Evolutionary conservation across 208 protist species (phyloP), one percentile per base, ranked within the genome.

Genomic region (Trypanosoma rangeli): DNA sequence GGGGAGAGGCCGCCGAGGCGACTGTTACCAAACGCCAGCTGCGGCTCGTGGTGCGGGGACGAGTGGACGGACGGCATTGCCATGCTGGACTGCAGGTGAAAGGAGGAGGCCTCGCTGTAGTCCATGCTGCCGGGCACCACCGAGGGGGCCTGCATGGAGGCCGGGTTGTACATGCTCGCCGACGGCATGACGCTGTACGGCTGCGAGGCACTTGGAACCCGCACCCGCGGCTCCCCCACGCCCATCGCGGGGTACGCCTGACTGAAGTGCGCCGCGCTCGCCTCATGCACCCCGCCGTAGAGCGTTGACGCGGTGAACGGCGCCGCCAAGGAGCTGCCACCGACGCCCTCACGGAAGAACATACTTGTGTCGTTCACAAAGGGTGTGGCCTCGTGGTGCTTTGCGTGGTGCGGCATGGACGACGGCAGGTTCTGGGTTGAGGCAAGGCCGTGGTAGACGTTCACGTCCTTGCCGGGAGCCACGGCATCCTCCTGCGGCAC

Each of bases 401-500:
- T 74, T n/a, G 67, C 55, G 61, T 56, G 64, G 58, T 71, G 74
- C 50, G 64, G 56, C 37, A 75, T 72, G 0, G 82, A 73, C 3
- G 61, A 83, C 59, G 76, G 64, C 62, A 71, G 42, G 64, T 79
- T 62, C 28, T 66, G 76, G 39, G 92, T 84, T 13, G 89, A 95
- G 60, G 79, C 76, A 28, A 84, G 69, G 39, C 81, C 78, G 82
- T 95, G 90, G 79, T 95, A 95, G 33, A 90, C 76, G 61, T 94
- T 92, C 31, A 79, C 84, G 26, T 86, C 79, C 50, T 85, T 87
- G 22, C 86, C 83, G 13, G 83, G 84, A 13, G 87, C 87, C 50
- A 93, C 79, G 5, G 90, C 87, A 24, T 93, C 86, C 68, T 87
- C 84, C 62, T 94, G 87, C 26, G 87, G 68, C 42, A 96, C 84